These are phyloP conservation scores for Flaveria floridana DNA, from an alignment of 140 eudicot species.

Conservation along the genomic window DNA sequence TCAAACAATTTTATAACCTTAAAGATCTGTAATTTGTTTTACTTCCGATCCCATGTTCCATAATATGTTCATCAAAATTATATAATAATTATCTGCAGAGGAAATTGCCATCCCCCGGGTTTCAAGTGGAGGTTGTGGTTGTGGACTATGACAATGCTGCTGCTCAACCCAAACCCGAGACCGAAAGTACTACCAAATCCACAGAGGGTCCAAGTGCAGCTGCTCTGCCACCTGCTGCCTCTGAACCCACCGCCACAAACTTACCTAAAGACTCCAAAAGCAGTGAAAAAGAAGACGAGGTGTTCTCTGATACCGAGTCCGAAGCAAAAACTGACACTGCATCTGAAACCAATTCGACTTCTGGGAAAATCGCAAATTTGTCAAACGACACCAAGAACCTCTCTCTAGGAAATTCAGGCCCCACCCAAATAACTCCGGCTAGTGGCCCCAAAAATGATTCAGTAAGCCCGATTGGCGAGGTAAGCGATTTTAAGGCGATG, in stretches of 20 bases:
- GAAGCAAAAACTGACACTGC: constrained; percentile 37
- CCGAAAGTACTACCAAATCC: constrained; percentile 43
- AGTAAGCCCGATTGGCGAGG: constrained; percentile 43
- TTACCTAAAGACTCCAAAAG: constrained; percentile 42
- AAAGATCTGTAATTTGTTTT: not conserved
- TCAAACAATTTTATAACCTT: not conserved
- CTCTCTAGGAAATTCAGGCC: constrained; percentile 45
- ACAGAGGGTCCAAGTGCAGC: constrained; percentile 39
- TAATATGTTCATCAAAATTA: not conserved
- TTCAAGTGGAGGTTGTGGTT: constrained; percentile 84
- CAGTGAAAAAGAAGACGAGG: constrained; percentile 67
- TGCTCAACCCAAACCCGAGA: constrained; percentile 35
- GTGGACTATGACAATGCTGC: constrained; percentile 58
- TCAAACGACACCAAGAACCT: constrained; percentile 48
- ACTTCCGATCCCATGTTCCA: not conserved
- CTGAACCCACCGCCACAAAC: constrained; percentile 32
- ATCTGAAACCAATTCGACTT: constrained; percentile 34
- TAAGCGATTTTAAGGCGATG: constrained; percentile 89
- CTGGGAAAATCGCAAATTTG: constrained; percentile 42
- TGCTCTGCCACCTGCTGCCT: constrained; percentile 37
- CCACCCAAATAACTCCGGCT: constrained; percentile 12
- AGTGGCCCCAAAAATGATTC: constrained; percentile 36
- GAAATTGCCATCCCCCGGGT: constrained; percentile 87
- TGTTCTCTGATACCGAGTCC: constrained; percentile 65
- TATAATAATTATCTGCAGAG: constrained; percentile 44